These are phyloP conservation scores for Dioszegia aurantiaca DNA, from an alignment of 768 basidiomycete species.

Conservation along the genomic window DNA sequence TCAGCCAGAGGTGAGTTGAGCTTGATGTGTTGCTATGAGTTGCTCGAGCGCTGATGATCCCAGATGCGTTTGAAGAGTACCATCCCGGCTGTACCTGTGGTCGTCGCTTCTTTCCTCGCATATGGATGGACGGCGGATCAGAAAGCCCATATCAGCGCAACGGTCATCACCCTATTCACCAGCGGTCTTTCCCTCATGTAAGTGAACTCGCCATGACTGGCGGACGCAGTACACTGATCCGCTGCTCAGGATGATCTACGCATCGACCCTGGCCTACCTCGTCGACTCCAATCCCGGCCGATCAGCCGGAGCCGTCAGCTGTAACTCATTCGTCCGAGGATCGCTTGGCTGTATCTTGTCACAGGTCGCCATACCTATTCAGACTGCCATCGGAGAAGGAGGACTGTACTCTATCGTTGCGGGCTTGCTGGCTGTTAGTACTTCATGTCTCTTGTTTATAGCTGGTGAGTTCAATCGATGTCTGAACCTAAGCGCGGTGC, in stretches of 20 bases:
- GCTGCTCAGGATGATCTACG: conserved; percentile 59
- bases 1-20: conserved; percentile 63
- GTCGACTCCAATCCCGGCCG: conserved; percentile 82
- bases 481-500: no score
- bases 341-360: conserved; percentile 65
- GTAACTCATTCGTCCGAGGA: conserved; percentile 75
- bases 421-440: conserved; percentile 59
- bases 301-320: conserved; percentile 67
- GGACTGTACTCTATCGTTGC: conserved; percentile 70
- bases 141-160: conserved; percentile 63
- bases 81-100: conserved; percentile 59
- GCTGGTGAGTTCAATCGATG: conserved; percentile 57
- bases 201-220: conserved; percentile 43
- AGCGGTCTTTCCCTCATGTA: conserved; percentile 74
- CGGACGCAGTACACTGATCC: conserved; percentile 1
- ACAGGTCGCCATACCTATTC: conserved; percentile 69
- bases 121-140: conserved; percentile 74
- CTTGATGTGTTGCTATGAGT: not conserved
- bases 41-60: not conserved
- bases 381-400: conserved; percentile 74
- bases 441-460: conserved; percentile 63
- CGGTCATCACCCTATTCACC: conserved; percentile 70
- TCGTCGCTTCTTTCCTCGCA: conserved; percentile 63
- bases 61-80: conserved; percentile 74
- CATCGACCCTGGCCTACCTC: conserved; percentile 73